phyloP scores from a whole-genome alignment of 148 eudicot species.

The Chenopodium berlandieri region DNA sequence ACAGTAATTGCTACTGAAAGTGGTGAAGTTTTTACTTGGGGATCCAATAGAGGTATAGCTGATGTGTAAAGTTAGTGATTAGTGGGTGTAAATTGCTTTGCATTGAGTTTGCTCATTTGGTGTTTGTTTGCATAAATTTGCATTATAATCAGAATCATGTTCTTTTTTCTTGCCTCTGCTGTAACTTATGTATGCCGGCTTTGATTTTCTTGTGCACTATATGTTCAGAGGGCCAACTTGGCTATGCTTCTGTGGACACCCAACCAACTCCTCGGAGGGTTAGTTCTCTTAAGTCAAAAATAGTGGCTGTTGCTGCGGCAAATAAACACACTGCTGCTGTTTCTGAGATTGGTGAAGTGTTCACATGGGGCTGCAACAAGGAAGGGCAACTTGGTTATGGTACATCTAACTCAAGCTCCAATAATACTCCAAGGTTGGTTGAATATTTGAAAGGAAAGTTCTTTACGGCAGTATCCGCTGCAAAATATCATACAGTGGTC shows the following conservation, averaged over 20 bases:
- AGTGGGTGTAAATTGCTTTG: background rate
- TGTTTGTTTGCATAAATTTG: background rate
- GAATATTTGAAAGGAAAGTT: slow-evolving; percentile 88
- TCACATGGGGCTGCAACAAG: slow-evolving; percentile 98
- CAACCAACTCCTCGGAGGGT: slow-evolving; percentile 98
- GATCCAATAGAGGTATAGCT: slow-evolving; percentile 87
- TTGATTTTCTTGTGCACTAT: slow-evolving; percentile 4
- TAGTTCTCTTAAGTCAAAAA: slow-evolving; percentile 70
- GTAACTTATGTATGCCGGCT: background rate
- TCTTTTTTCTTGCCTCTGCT: background rate
- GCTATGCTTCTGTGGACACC: slow-evolving; percentile 92
- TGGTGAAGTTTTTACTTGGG: slow-evolving; percentile 99
- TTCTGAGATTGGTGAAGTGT: slow-evolving; percentile 88
- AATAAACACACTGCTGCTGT: slow-evolving; percentile 95
- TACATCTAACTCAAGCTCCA: slow-evolving; percentile 94
- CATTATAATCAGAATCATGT: background rate
- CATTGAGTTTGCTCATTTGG: background rate
- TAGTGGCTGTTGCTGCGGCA: slow-evolving; percentile 93
- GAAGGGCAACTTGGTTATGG: slow-evolving; percentile 99
- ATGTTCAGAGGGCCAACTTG: slow-evolving; percentile 95
- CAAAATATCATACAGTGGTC: slow-evolving; percentile 89
- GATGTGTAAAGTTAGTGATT: slow-evolving; percentile 3
- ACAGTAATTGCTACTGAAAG: slow-evolving; percentile 86
- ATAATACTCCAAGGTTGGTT: slow-evolving; percentile 83
- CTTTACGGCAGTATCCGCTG: slow-evolving; percentile 65